Conservation (phyloP, 345 rosid species). For the Pseudoturritis turrita region DNA sequence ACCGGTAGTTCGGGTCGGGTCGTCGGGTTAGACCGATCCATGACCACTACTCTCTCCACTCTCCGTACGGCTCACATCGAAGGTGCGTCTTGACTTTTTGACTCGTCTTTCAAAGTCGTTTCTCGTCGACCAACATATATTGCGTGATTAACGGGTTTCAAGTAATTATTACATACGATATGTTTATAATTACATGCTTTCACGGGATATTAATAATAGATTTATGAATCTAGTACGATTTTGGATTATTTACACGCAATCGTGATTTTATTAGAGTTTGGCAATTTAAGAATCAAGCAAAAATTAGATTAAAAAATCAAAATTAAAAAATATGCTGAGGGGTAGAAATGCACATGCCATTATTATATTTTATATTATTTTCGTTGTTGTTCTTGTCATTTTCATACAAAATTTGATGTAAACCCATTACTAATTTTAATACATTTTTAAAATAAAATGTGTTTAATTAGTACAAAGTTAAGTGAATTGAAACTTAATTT, state of each 20-base stretch:
- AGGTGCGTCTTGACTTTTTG: constrained; percentile 43
- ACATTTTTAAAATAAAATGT: not conserved
- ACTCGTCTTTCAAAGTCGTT: not conserved
- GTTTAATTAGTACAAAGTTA: not conserved
- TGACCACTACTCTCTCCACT: constrained; percentile 75
- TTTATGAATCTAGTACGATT: not conserved
- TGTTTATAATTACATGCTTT: not conserved
- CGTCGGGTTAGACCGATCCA: constrained; percentile 82
- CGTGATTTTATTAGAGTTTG: not conserved
- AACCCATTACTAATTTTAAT: no score
- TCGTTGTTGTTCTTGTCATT: not conserved
- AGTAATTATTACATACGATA: no score
- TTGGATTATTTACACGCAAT: not conserved
- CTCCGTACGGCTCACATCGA: constrained; percentile 83
- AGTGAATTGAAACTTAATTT: not conserved
- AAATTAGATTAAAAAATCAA: not conserved
- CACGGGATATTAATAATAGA: no score
- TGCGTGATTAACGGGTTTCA: not conserved
- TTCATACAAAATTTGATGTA: not conserved
- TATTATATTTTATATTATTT: not conserved
- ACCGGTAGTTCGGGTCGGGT: constrained; percentile 94
- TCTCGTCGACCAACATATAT: constrained; percentile 13
- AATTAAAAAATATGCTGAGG: no score
- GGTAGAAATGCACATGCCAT: no score
- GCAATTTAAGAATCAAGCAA: not conserved